A percentile compares a stretch with the other conserved stretches of the same genome.
These are phyloP conservation scores for Candida coleopterorum DNA, from an alignment of 805 yeast genomes.

Conservation along the genomic window DNA sequence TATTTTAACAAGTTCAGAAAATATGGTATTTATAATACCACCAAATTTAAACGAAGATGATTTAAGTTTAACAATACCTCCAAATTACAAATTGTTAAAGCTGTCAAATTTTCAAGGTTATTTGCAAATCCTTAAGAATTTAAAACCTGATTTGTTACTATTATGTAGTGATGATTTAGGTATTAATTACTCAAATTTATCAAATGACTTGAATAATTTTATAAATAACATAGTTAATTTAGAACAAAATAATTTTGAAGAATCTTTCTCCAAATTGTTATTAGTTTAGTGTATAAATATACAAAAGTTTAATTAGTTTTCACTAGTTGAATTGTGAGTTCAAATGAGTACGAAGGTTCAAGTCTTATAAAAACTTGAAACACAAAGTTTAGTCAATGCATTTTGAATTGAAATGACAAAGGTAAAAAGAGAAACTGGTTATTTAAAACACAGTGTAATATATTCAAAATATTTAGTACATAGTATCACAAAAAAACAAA, in stretches of 20 bases:
- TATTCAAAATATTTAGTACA: too few relatives aligned
- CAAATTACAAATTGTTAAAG: conserved; percentile 35
- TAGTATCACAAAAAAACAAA: too few relatives aligned
- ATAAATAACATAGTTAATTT: conserved; percentile 30
- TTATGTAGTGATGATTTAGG: conserved; percentile 42
- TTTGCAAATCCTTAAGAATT: conserved; percentile 32
- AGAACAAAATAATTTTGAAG: conserved; percentile 14
- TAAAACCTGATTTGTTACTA: conserved; percentile 37
- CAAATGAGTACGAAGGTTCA: too few relatives aligned
- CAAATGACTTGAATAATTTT: conserved; percentile 33
- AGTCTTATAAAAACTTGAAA: too few relatives aligned
- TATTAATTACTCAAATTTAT: conserved; percentile 18
- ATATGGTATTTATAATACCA: conserved; percentile 41
- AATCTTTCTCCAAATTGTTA: conserved; percentile 1
- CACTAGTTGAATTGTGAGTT: too few relatives aligned
- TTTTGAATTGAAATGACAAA: too few relatives aligned
- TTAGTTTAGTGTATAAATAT: not conserved
- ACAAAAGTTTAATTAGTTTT: too few relatives aligned
- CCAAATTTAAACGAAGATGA: conserved; percentile 39
- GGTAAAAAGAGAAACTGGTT: too few relatives aligned
- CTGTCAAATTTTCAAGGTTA: conserved; percentile 39
- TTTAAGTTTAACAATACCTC: conserved; percentile 16
- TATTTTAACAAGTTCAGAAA: conserved; percentile 29
- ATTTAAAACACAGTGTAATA: too few relatives aligned
- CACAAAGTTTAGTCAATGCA: too few relatives aligned